A percentile compares a stretch with the other conserved stretches of the same genome.
phyloP scores from a whole-genome alignment of 1,139 yeast genomes.

The Scheffersomyces cryptocercus region DNA sequence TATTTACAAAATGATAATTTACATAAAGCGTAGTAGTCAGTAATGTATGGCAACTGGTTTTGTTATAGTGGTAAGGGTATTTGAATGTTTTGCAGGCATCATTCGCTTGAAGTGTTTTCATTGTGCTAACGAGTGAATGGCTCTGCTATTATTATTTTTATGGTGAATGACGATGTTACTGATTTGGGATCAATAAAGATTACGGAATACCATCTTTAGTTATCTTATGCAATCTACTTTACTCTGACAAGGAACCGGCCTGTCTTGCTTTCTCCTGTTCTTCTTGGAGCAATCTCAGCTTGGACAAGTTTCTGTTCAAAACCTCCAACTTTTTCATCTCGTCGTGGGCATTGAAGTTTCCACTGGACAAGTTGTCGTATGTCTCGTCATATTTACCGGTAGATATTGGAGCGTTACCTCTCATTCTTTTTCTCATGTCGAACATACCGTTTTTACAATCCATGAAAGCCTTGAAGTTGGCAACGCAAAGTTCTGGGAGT shows the following conservation, averaged over 20 bases:
- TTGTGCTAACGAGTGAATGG: no score
- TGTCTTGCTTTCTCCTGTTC: conserved; percentile 8
- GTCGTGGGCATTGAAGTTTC: conserved; percentile 77
- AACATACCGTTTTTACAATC: conserved; percentile 85
- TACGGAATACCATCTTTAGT: no score
- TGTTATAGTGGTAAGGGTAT: no score
- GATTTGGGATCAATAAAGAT: no score
- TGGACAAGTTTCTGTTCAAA: conserved; percentile 49
- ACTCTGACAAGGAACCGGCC: background rate
- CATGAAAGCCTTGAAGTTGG: conserved; percentile 80
- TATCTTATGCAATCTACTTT: conserved; percentile 6
- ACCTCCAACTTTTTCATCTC: conserved; percentile 71
- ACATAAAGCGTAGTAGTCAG: no score
- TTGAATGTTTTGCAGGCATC: no score
- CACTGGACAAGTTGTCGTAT: conserved; percentile 72
- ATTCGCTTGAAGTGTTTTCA: no score
- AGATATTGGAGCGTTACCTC: conserved; percentile 91
- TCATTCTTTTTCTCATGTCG: conserved; percentile 88
- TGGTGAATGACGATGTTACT: no score
- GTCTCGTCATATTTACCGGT: conserved; percentile 92
- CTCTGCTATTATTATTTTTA: no score
- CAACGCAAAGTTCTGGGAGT: conserved; percentile 85
- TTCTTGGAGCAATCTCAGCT: conserved; percentile 26
- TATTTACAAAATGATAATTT: no score
- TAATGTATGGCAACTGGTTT: no score